Percentiles rank a stretch among this genome's conserved stretches.
phyloP scores from a whole-genome alignment of 495 filamentous ascomycete genomes.

The Alectoria sarmentosa region DNA sequence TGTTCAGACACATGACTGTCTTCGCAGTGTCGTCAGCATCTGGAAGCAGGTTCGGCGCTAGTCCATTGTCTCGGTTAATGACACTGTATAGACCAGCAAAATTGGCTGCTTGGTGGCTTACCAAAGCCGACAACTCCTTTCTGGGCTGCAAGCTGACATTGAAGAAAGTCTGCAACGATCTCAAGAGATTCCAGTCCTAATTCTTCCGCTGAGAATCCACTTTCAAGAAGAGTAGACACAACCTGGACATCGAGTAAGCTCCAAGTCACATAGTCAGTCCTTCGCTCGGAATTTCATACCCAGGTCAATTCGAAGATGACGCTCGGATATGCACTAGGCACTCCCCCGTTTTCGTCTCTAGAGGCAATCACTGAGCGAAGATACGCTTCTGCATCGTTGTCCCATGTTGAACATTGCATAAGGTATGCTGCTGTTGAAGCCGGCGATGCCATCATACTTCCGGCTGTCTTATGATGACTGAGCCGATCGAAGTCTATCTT shows the following conservation, averaged over 20 bases:
- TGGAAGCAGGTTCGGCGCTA: constrained; percentile 27
- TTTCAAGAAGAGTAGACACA: background rate
- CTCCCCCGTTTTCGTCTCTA: constrained; percentile 5
- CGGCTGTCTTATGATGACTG: constrained; percentile 30
- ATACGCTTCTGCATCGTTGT: constrained; percentile 35
- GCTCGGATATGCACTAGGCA: constrained; percentile 30
- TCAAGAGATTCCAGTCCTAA: background rate
- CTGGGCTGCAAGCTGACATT: background rate
- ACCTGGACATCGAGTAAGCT: background rate
- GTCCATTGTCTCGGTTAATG: too few relatives aligned
- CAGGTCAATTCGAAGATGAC: constrained; percentile 32
- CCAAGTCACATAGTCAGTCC: too few relatives aligned
- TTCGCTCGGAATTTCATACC: too few relatives aligned
- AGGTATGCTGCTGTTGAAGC: constrained; percentile 38
- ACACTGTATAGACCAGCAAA: too few relatives aligned
- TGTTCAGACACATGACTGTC: constrained; percentile 29
- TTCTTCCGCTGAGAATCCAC: background rate
- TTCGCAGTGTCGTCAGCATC: constrained; percentile 46
- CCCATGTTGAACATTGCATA: constrained; percentile 36
- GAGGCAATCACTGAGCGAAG: constrained; percentile 19
- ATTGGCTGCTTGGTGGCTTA: background rate
- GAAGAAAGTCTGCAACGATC: too few relatives aligned
- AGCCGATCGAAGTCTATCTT: constrained; percentile 38
- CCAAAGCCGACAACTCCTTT: too few relatives aligned
- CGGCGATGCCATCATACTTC: constrained; percentile 36